phyloP scores from a whole-genome alignment of 192 early-diverging fungal genomes.

The Phycomyces blakesleeanus region DNA sequence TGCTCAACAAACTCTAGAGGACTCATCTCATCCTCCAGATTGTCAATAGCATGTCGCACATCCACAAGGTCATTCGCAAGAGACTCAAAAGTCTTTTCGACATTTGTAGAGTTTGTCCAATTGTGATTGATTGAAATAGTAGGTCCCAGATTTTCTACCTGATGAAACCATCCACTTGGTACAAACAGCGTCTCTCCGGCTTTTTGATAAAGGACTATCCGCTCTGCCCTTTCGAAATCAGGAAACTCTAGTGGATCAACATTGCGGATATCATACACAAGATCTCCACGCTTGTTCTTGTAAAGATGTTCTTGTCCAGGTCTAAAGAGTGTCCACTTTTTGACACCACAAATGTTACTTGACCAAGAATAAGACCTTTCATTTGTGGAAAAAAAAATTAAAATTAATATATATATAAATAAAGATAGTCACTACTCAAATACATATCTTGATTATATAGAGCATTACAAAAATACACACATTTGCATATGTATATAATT shows the following conservation, averaged over 20 bases:
- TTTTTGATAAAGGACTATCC: conserved; percentile 51
- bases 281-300: conserved; percentile 49
- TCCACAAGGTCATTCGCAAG: conserved; percentile 44
- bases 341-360: conserved; percentile 67
- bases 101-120: conserved; percentile 65
- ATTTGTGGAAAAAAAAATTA: too few species aligned
- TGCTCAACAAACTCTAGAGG: conserved; percentile 40
- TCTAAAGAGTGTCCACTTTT: conserved; percentile 66
- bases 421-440: too few species aligned
- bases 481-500: too few species aligned
- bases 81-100: conserved; percentile 42
- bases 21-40: conserved; percentile 47
- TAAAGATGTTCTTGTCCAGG: conserved; percentile 62
- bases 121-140: conserved; percentile 80
- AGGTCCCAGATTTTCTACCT: conserved; percentile 63
- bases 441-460: too few species aligned
- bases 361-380: conserved; percentile 75
- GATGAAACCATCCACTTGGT: conserved; percentile 73
- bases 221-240: conserved; percentile 39
- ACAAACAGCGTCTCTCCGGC: conserved; percentile 71
- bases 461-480: too few species aligned
- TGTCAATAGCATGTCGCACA: conserved; percentile 50
- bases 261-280: conserved; percentile 53
- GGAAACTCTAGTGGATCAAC: conserved; percentile 49
- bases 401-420: neutral